Evolutionary conservation across 1,284 basidiomycete species (phyloP).

Genomic region (Ganoderma multipileum): DNA sequence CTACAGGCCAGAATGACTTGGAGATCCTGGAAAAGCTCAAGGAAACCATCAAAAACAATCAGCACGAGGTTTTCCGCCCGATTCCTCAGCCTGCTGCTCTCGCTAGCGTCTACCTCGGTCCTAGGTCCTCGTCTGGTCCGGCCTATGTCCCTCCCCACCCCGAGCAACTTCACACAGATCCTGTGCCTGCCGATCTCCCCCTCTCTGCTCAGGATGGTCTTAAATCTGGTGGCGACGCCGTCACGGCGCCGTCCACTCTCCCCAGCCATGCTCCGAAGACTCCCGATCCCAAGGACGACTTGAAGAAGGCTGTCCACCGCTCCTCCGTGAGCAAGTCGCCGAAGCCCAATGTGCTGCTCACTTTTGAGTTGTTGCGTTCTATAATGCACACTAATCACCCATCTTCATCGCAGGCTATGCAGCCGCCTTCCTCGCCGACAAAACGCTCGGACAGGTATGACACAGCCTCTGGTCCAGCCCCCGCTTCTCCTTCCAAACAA

Average conservation of each 20-base stretch:
- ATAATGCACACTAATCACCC: constrained; percentile 5
- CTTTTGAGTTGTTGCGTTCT: not conserved
- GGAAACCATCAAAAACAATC: constrained; percentile 68
- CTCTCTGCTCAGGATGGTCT: constrained; percentile 9
- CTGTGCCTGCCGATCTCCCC: constrained; percentile 23
- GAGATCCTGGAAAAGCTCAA: constrained; percentile 77
- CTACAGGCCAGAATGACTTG: constrained; percentile 59
- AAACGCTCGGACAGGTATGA: constrained; percentile 21
- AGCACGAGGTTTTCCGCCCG: constrained; percentile 73
- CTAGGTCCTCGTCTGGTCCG: constrained; percentile 30
- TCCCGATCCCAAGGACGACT: constrained; percentile 22
- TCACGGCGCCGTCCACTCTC: constrained; percentile 8
- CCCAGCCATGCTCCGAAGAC: constrained; percentile 21
- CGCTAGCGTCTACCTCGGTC: constrained; percentile 66
- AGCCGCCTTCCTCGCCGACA: constrained; percentile 9
- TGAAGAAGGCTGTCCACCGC: constrained; percentile 23
- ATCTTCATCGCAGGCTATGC: constrained; percentile 16
- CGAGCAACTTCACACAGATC: constrained; percentile 44
- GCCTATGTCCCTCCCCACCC: constrained; percentile 48
- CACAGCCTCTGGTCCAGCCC: constrained; percentile 8
- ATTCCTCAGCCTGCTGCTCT: constrained; percentile 68
- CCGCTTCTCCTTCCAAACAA: constrained; percentile 13
- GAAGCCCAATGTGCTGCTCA: constrained; percentile 31
- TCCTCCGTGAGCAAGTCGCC: constrained; percentile 31
- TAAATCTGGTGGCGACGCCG: constrained; percentile 15